Evolutionary conservation across 352 stramenopile genomes (phyloP).

Genomic region (Phytophthora capsici): DNA sequence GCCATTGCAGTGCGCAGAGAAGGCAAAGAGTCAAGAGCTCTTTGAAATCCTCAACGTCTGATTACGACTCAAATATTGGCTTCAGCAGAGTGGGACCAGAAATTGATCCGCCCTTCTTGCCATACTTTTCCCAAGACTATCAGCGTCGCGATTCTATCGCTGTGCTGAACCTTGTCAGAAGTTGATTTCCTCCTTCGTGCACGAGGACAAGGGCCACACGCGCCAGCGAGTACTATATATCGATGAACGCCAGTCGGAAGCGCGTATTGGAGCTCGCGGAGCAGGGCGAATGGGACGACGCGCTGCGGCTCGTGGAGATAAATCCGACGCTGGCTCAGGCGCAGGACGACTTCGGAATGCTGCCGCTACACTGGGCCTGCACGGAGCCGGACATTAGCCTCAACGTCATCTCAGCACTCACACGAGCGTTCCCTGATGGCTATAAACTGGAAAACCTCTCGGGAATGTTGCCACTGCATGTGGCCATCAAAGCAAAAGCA

Average conservation of each 20-base stretch:
- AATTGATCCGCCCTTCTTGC: slow-evolving; percentile 9
- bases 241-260: slow-evolving; percentile 50
- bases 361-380: slow-evolving; percentile 85
- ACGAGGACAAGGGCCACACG: slow-evolving; percentile 15
- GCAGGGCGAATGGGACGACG: slow-evolving; percentile 70
- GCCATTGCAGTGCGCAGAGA: not conserved
- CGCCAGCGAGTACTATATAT: slow-evolving; percentile 7
- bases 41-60: slow-evolving; percentile 8
- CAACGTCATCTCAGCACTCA: slow-evolving; percentile 50
- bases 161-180: slow-evolving; percentile 3
- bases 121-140: slow-evolving; percentile 22
- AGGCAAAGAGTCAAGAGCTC: not conserved
- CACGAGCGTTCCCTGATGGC: slow-evolving; percentile 59
- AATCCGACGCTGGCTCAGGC: slow-evolving; percentile 57
- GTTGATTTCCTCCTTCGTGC: slow-evolving; percentile 9
- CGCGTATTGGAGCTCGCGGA: slow-evolving; percentile 66
- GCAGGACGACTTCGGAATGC: slow-evolving; percentile 85
- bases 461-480: slow-evolving; percentile 81
- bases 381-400: slow-evolving; percentile 65
- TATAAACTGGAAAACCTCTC: slow-evolving; percentile 77
- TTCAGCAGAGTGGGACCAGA: slow-evolving; percentile 22
- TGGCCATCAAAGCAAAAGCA: slow-evolving; percentile 78
- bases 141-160: slow-evolving; percentile 1
- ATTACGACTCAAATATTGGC: slow-evolving; percentile 27
- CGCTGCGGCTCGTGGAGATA: slow-evolving; percentile 48